A percentile compares a stretch with the other conserved stretches of the same genome.
Evolutionary conservation across 257 asterid genomes (phyloP).

Genomic region (Solanum paucissectum): DNA sequence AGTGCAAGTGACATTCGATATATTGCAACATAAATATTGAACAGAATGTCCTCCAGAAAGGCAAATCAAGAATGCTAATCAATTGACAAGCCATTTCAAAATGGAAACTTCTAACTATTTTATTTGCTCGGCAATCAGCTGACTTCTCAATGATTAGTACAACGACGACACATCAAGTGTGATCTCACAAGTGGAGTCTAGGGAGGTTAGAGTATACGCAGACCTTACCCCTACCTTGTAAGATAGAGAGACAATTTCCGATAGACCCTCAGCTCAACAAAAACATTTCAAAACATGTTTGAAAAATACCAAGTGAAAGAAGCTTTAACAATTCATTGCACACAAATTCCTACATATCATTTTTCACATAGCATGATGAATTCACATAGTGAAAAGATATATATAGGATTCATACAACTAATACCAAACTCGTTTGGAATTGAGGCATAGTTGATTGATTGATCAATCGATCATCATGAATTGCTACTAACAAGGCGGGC

Average conservation of each 20-base stretch:
- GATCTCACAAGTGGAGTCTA: background rate
- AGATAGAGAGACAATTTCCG: background rate
- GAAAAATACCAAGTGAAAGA: background rate
- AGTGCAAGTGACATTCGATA: background rate
- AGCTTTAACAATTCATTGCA: background rate
- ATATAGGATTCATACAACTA: background rate
- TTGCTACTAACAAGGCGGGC: constrained; percentile 62
- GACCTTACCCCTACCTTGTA: background rate
- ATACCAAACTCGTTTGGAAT: background rate
- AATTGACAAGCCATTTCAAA: background rate
- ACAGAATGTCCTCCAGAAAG: background rate
- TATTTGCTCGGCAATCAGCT: background rate
- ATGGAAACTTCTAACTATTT: background rate
- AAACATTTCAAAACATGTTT: background rate
- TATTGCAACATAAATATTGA: background rate
- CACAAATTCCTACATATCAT: background rate
- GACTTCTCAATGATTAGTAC: background rate
- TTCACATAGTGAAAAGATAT: background rate
- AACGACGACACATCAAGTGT: background rate
- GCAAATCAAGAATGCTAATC: background rate
- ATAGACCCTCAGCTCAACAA: background rate
- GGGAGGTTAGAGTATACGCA: background rate
- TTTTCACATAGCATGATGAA: background rate
- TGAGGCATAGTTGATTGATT: background rate
- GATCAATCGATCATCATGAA: constrained; percentile 18